Evolutionary conservation across 2,329 filamentous ascomycete species (phyloP).

Genomic region (Capronia americana): DNA sequence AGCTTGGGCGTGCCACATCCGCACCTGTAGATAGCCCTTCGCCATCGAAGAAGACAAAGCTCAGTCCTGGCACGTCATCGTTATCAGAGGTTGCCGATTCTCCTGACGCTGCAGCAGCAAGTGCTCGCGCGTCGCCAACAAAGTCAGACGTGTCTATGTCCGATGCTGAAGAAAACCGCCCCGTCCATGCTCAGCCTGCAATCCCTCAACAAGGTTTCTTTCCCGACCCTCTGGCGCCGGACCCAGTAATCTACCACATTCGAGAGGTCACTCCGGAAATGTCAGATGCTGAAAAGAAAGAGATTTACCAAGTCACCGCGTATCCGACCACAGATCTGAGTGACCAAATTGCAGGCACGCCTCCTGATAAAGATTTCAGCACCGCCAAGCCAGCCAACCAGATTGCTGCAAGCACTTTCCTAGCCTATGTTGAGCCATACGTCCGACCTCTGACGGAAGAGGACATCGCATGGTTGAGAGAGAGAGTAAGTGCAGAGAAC

Average conservation of each 20-base stretch:
- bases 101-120: slow-evolving; percentile 50
- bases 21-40: slow-evolving; percentile 39
- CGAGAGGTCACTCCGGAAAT: slow-evolving; percentile 75
- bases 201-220: slow-evolving; percentile 85
- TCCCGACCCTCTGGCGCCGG: slow-evolving; percentile 84
- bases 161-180: slow-evolving; percentile 51
- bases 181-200: slow-evolving; percentile 67
- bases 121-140: slow-evolving; percentile 67
- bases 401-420: slow-evolving; percentile 91
- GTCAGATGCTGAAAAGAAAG: slow-evolving; percentile 81
- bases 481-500: slow-evolving; percentile 61
- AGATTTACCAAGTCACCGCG: slow-evolving; percentile 83
- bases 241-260: slow-evolving; percentile 95
- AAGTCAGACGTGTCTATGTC: slow-evolving; percentile 68
- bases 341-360: slow-evolving; percentile 84
- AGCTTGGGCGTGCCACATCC: slow-evolving; percentile 32
- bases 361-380: slow-evolving; percentile 94
- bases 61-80: slow-evolving; percentile 41
- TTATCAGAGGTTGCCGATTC: slow-evolving; percentile 41
- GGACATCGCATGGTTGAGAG: slow-evolving; percentile 88
- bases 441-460: slow-evolving; percentile 90
- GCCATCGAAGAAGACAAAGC: slow-evolving; percentile 41
- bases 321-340: slow-evolving; percentile 83
- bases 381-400: slow-evolving; percentile 92
- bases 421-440: slow-evolving; percentile 89